These are phyloP conservation scores for Melocanna baccifera DNA, from an alignment of 176 grass and related monocot species.

Conservation along the genomic window DNA sequence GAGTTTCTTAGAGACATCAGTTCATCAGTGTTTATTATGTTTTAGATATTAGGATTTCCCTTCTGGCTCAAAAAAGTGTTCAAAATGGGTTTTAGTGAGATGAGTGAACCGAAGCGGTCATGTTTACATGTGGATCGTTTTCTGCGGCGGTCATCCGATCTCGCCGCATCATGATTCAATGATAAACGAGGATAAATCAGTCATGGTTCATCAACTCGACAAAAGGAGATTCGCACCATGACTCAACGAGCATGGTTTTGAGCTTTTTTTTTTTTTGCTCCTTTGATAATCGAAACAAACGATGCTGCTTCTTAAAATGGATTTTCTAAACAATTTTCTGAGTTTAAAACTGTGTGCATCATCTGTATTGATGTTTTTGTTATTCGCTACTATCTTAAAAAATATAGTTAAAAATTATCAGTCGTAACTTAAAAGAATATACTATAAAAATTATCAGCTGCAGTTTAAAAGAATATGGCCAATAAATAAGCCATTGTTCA, in stretches of 20 bases:
- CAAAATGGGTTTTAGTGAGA: background rate
- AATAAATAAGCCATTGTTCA: background rate
- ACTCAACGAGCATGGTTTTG: no score
- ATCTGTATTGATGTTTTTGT: no score
- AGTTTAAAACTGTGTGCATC: no score
- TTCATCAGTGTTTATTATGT: background rate
- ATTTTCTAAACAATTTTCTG: no score
- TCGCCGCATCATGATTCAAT: background rate
- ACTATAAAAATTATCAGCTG: no score
- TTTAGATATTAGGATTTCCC: background rate
- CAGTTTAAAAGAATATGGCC: fast-evolving
- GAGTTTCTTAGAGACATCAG: background rate
- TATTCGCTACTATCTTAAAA: no score
- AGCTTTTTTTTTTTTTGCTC: no score
- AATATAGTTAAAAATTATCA: no score
- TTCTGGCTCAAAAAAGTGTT: background rate
- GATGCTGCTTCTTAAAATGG: no score
- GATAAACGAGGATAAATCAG: background rate
- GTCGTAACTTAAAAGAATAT: no score
- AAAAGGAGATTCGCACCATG: background rate
- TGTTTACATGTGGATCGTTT: background rate
- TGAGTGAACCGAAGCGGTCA: background rate
- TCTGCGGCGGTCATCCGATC: background rate
- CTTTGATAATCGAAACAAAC: no score
- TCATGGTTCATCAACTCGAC: background rate